Conservation (phyloP, 352 stramenopile species). For the Globisporangium ultimum region DNA sequence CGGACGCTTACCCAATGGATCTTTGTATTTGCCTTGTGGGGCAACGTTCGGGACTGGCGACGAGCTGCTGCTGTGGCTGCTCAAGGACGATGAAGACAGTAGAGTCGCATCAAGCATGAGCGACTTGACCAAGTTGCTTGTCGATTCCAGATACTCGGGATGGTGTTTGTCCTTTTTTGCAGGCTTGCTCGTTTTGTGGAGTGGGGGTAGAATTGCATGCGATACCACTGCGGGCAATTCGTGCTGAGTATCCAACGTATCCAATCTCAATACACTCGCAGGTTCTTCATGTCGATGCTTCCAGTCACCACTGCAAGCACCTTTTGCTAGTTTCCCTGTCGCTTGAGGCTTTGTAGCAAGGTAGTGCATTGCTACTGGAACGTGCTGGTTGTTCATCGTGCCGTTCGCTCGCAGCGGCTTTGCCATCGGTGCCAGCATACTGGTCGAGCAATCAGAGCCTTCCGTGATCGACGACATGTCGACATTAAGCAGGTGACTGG, state of each 20-base stretch:
- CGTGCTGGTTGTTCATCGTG: neutral
- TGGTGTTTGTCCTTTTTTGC: neutral
- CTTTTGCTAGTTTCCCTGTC: slow-evolving; percentile 24
- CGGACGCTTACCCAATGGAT: slow-evolving; percentile 11
- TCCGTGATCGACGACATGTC: slow-evolving; percentile 24
- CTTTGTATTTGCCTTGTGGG: slow-evolving; percentile 13
- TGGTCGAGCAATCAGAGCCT: slow-evolving; percentile 5
- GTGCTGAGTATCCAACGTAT: neutral
- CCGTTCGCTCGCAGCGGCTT: slow-evolving; percentile 23
- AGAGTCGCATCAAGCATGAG: slow-evolving; percentile 22
- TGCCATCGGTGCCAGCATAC: slow-evolving; percentile 25
- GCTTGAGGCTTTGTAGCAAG: slow-evolving; percentile 43
- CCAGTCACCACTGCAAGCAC: slow-evolving; percentile 4
- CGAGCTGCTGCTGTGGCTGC: slow-evolving; percentile 6
- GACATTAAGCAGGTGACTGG: slow-evolving; percentile 38
- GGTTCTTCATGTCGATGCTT: neutral
- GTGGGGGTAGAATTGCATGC: slow-evolving; percentile 16
- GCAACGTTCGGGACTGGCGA: neutral
- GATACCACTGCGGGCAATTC: slow-evolving; percentile 10
- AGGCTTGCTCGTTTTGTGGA: neutral
- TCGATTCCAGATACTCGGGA: slow-evolving; percentile 13
- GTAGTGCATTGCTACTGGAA: slow-evolving; percentile 51
- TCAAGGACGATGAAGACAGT: slow-evolving; percentile 7
- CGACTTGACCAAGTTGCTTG: slow-evolving; percentile 24
- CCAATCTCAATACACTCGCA: too few relatives aligned